Percentiles rank a stretch among this genome's conserved stretches.
Conservation (phyloP, 2,329 filamentous ascomycete species). For the Pyrenochaeta sp. region DNA sequence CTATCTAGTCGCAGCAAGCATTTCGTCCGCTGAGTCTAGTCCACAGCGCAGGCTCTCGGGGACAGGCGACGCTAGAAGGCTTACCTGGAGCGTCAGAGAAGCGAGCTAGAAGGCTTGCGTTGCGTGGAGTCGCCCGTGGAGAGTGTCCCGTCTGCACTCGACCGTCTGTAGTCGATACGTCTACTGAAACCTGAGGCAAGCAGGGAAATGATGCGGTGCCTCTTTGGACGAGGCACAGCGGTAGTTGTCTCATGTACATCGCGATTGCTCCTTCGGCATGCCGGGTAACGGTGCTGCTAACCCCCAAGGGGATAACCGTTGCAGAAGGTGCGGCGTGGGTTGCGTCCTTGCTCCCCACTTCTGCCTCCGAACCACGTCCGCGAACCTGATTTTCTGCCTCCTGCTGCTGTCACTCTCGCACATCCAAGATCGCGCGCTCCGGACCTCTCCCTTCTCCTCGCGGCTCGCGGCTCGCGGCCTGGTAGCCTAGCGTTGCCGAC, state of each 20-base stretch:
- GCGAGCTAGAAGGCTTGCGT: constrained; percentile 11
- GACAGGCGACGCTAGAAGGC: constrained; percentile 7
- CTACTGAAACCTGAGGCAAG: constrained; percentile 23
- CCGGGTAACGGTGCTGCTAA: constrained; percentile 26
- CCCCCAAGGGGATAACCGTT: constrained; percentile 14
- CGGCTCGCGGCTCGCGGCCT: constrained; percentile 34
- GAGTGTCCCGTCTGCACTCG: neutral
- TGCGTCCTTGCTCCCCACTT: constrained; percentile 17
- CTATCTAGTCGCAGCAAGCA: neutral
- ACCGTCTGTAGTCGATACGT: neutral
- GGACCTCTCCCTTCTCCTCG: constrained; percentile 3
- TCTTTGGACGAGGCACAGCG: constrained; percentile 21
- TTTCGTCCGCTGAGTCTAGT: neutral
- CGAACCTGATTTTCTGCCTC: constrained; percentile 17
- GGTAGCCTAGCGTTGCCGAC: constrained; percentile 31
- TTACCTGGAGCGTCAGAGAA: constrained; percentile 3
- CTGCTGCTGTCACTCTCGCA: constrained; percentile 5
- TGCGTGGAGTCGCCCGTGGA: neutral
- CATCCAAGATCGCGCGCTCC: constrained; percentile 12
- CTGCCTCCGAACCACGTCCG: constrained; percentile 10
- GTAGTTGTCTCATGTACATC: constrained; percentile 35
- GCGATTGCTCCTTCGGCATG: constrained; percentile 13
- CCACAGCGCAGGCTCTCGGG: neutral
- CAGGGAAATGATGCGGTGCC: constrained; percentile 14
- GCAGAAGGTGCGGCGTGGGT: constrained; percentile 22